Conservation (phyloP, 2,329 filamentous ascomycete species). For the Penicillium sp. region DNA sequence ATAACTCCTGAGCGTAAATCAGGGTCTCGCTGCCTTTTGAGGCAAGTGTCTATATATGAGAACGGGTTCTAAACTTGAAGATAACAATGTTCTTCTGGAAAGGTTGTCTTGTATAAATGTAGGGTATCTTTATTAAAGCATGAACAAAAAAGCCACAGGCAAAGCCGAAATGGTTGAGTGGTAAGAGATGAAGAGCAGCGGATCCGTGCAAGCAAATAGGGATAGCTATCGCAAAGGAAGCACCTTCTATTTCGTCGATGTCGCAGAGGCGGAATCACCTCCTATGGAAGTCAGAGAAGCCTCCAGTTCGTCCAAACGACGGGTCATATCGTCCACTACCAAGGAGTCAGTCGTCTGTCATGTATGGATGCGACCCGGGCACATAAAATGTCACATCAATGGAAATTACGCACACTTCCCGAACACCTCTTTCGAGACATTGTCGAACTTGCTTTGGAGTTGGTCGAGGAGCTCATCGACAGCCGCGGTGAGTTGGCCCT, state of each 20-base stretch:
- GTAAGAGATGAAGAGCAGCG: neutral
- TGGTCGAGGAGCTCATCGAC: conserved; percentile 84
- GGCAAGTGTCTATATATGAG: conserved; percentile 3
- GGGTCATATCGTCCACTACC: conserved; percentile 89
- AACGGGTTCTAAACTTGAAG: neutral
- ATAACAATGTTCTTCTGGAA: neutral
- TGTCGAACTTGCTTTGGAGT: conserved; percentile 77
- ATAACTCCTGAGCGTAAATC: neutral
- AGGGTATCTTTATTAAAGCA: conserved; percentile 20
- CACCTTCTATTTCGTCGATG: conserved; percentile 12
- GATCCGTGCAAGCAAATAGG: neutral
- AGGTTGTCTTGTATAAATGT: conserved; percentile 4
- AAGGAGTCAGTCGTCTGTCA: neutral
- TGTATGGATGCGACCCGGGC: neutral
- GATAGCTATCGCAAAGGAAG: neutral
- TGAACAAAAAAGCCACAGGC: conserved; percentile 1
- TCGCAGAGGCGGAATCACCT: conserved; percentile 24
- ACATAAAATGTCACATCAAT: neutral
- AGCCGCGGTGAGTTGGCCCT: conserved; percentile 62
- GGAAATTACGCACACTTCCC: conserved; percentile 64
- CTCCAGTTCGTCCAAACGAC: conserved; percentile 78
- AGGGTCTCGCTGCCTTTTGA: neutral
- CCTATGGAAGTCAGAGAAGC: conserved; percentile 60
- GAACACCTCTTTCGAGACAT: conserved; percentile 80
- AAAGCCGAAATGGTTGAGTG: neutral